Evolutionary conservation across 176 grass and related monocot species (phyloP).

Genomic region (Elaeis guineensis): DNA sequence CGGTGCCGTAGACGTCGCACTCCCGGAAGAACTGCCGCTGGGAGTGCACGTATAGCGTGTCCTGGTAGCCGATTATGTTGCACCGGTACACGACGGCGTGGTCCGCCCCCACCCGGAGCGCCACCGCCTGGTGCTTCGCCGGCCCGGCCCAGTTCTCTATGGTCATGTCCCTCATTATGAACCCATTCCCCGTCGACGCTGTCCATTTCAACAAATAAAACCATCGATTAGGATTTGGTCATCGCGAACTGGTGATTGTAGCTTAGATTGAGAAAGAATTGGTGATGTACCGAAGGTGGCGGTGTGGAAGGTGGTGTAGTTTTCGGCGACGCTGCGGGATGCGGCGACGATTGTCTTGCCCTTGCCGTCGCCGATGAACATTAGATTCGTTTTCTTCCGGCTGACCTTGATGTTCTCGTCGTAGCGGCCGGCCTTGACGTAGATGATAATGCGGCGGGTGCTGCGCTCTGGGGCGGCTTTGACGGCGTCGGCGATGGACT

Average conservation of each 20-base stretch:
- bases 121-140: constrained; percentile 16
- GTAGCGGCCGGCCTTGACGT: constrained; percentile 34
- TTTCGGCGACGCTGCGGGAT: constrained; percentile 27
- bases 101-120: constrained; percentile 9
- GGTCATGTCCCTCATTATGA: constrained; percentile 14
- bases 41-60: constrained; percentile 14
- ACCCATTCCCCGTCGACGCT: constrained; percentile 7
- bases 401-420: constrained; percentile 35
- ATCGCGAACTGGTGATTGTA: too few species aligned
- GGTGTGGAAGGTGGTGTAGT: constrained; percentile 37
- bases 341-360: constrained; percentile 22
- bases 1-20: constrained; percentile 18
- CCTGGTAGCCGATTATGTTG: constrained; percentile 16
- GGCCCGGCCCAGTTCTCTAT: constrained; percentile 17
- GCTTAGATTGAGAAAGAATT: too few species aligned
- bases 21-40: constrained; percentile 24
- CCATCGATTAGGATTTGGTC: too few species aligned
- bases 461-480: constrained; percentile 33
- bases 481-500: constrained; percentile 30
- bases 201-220: not conserved
- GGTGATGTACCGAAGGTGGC: constrained; percentile 32
- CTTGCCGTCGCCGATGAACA: constrained; percentile 40
- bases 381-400: constrained; percentile 37
- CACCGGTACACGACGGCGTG: constrained; percentile 17
- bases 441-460: constrained; percentile 27